Base-by-base conservation (phyloP, 2,329 filamentous ascomycete genomes). In the Fusarium anthophilum region DNA sequence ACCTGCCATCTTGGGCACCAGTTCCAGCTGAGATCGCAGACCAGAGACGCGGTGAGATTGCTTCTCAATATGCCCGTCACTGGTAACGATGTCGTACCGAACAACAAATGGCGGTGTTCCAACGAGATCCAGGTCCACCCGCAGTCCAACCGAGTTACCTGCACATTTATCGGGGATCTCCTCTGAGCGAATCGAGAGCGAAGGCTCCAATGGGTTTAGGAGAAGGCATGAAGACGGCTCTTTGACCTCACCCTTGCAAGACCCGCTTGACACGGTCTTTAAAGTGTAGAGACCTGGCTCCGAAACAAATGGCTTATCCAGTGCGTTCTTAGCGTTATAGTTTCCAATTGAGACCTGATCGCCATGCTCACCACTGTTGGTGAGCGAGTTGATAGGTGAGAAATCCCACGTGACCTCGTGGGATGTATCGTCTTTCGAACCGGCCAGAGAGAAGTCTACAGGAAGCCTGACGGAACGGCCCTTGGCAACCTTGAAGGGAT, bases 91-190 rank as follows among this genome's bases (percentile, higher is more conserved):
- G 48, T 91, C 91, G 81, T 98, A 99, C 28, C 87, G 86, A 51
- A 99, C 87, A n/a, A 87, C 86, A 83, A 99, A 99, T 3, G 96
- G 96, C 51, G 97, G 96, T 1, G 95, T 97, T 69, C 96, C 96
- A 35, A 96, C 93, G 44, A 99, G 87, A 80, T 98, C 95, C 56
- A 99, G 85, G 78, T 96, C 93, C 47, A 99, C 94, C 17, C 93
- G 90, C 62, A 99, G 88, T 45, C 96, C 96, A 70, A 99, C 94
- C 1, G 96, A 94, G 79, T 95, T 98, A 54, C 95, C 95, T 41
- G 95, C 96, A 81, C 96, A 99, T 80, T 97, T 97, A 82, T 99
- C 96, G 59, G 94, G 93, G 48, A 99, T 95, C 71, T 95, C 92
- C 76, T 97, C 93, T 12, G 91, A 88, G 38, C 88, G 89, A 56